Percentiles rank a stretch among this genome's conserved stretches.
These are phyloP conservation scores for Hymenoscyphus scutula DNA, from an alignment of 2,329 filamentous ascomycete species.

Conservation along the genomic window DNA sequence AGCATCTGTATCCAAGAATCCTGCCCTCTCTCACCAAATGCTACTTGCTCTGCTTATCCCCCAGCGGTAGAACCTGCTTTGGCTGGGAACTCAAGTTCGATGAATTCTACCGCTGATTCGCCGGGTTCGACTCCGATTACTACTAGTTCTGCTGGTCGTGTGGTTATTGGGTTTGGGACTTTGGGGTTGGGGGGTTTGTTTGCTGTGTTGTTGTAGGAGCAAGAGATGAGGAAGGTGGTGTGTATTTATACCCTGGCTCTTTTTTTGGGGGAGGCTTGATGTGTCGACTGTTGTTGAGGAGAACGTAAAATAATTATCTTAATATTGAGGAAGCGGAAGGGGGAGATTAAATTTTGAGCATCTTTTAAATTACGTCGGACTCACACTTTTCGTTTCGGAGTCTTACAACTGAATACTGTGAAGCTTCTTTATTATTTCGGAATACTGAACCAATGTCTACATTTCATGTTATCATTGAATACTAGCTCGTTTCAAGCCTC, in stretches of 20 bases:
- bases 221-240: neutral
- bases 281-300: too few relatives aligned
- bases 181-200: neutral
- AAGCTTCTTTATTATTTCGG: too few relatives aligned
- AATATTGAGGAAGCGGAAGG: too few relatives aligned
- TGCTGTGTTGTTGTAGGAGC: neutral
- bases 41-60: conserved; percentile 47
- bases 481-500: too few relatives aligned
- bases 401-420: too few relatives aligned
- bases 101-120: neutral
- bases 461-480: too few relatives aligned
- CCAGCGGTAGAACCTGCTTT: conserved; percentile 16
- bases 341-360: too few relatives aligned
- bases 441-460: too few relatives aligned
- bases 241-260: neutral
- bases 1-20: conserved; percentile 53
- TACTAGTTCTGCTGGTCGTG: neutral
- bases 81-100: neutral
- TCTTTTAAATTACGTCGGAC: too few relatives aligned
- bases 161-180: neutral
- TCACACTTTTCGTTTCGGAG: too few relatives aligned
- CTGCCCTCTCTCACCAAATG: conserved; percentile 47
- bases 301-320: too few relatives aligned
- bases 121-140: neutral
- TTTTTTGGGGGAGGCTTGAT: too few relatives aligned